Evolutionary conservation across 805 yeast genomes (phyloP).

Genomic region (Blastobotrys mokoenaii): DNA sequence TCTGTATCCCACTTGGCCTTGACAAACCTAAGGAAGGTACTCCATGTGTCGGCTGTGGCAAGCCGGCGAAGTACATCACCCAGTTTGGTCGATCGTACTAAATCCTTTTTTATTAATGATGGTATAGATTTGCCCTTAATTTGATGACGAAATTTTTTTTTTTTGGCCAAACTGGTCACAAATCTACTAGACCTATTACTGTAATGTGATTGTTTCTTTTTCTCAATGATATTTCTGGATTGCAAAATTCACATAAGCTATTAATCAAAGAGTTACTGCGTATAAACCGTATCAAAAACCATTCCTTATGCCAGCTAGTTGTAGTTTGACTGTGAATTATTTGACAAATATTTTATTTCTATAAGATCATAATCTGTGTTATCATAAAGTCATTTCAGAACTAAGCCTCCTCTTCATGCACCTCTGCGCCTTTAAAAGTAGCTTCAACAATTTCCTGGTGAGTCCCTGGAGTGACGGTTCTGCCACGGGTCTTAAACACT

Average conservation of each 20-base stretch:
- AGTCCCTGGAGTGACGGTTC: slow-evolving; percentile 37
- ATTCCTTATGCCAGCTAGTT: too few relatives aligned
- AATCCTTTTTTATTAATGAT: neutral
- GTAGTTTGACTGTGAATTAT: too few relatives aligned
- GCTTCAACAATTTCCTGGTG: slow-evolving; percentile 34
- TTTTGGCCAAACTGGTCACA: too few relatives aligned
- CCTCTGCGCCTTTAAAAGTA: slow-evolving; percentile 35
- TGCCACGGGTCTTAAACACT: slow-evolving; percentile 41
- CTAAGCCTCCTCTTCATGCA: slow-evolving; percentile 27
- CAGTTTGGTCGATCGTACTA: slow-evolving; percentile 97
- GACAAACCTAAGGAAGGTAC: slow-evolving; percentile 64
- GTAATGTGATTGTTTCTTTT: too few relatives aligned
- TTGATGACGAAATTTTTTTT: neutral
- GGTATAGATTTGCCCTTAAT: neutral
- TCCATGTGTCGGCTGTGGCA: slow-evolving; percentile 76
- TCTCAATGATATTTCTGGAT: too few relatives aligned
- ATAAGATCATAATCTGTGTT: too few relatives aligned
- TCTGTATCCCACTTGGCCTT: slow-evolving; percentile 94
- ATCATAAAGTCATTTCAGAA: slow-evolving; percentile 31
- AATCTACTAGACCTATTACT: too few relatives aligned
- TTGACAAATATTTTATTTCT: too few relatives aligned
- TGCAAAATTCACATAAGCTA: too few relatives aligned
- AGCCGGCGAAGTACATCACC: slow-evolving; percentile 70
- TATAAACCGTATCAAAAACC: too few relatives aligned
- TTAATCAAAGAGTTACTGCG: too few relatives aligned